Base-by-base conservation (phyloP, 2,329 filamentous ascomycete genomes). In the Penicillium corylophilum region DNA sequence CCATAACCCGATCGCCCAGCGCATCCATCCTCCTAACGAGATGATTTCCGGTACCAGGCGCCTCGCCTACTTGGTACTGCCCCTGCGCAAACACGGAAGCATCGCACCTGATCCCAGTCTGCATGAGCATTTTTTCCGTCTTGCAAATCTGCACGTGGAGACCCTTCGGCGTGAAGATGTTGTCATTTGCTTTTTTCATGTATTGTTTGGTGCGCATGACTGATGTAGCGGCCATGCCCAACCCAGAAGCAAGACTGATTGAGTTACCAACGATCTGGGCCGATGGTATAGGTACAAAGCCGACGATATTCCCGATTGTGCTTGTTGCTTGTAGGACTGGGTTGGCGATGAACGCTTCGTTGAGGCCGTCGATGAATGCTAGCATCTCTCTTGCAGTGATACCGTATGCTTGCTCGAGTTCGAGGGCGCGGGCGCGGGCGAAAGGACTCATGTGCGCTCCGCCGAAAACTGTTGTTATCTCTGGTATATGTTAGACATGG, bases 271-370 rank as follows among this genome's bases (percentile, higher is more conserved):
- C 38, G 2, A 55, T 16, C 61, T 60, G 7, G 56, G 48, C 44
- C 23, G 63, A 56, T 4, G 41, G 38, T 6, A 44, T 26, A 2
- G 71, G 69, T 8, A 71, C 62, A 26, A 69, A 51, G 2, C 51
- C 36, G 20, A 48, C 48, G 10, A 54, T 20, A 2, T 15, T 48
- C 3, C 48, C 51, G 6, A 33, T 22, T 6, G 33, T 20, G 18
- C 39, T 29, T 13, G 45, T 48, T 4, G 41, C 48, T 43, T 45
- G 44, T 6, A 54, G 23, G 1, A 44, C 44, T 12, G 71, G 66
- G 43, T 77, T 75, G 1, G 84, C 83, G 12, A 85, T 84, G 1
- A 79, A 83, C 29, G 78, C 76, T 4, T 84, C 79, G 45, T 74
- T 74, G 10, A 74, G 61, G 13, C 63, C 62, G 55, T 74, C 71